Base-by-base conservation (phyloP, 345 rosid genomes). In the Isatis tinctoria region DNA sequence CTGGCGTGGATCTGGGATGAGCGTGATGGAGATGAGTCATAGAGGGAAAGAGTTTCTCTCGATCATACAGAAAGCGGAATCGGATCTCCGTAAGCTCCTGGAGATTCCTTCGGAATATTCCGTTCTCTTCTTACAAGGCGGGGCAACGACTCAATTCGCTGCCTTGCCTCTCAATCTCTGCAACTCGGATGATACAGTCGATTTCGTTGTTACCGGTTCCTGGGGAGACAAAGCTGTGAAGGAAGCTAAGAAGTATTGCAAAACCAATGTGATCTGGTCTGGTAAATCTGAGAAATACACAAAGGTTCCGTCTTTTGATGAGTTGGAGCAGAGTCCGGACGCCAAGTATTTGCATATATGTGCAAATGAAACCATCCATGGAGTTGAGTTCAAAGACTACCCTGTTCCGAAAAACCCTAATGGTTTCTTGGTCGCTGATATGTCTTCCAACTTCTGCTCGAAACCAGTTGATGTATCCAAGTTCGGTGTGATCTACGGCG, bases 11-110 rank as follows among this genome's bases (percentile, higher is more conserved):
- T 95, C 91, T 43, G 99, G 99, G 30, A 92, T 92, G 99, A 92
- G 98, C 73, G 98, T 96, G 14, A 96, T 92, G 99, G 99, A 96
- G 65, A 96, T 96, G 99, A 92, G 98, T 83, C 99, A 96, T 71
- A 69, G 99, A 18, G 99, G 99, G 5, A 92, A 92, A 78, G 90
- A 96, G 37, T 96, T 96, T 67, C 86, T 84, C 43, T 96, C 97
- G 4, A 92, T 93, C 18, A 93, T 93, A 70, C 89, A 91, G 18
- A 93, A 95, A 75, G 97, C 98, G 5, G 99, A 96, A 79, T 74
- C 91, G 1, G 95, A 96, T 85, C 99, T 96, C 66, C 86, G 98
- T 8, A 10, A 87, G 45, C 91, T 96, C 5, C 75, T 92, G 32
- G 78, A 85, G 60, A 86, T 93, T 59, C 90, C 96, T 0, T 49